Evolutionary conservation across 2,329 filamentous ascomycete species (phyloP).

Genomic region (Teratosphaeria viscida): DNA sequence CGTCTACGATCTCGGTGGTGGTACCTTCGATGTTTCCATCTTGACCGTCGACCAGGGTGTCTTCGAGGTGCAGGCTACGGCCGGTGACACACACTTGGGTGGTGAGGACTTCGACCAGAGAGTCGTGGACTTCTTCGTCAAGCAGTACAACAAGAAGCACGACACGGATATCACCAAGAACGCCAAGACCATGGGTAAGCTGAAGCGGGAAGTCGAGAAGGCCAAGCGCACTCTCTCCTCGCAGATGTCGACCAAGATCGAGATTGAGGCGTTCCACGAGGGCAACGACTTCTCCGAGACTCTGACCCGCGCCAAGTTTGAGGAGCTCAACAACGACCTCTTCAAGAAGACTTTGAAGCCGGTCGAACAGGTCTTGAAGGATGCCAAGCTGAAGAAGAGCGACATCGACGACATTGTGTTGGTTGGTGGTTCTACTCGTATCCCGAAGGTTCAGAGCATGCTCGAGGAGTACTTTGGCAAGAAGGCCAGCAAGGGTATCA

Average conservation of each 20-base stretch:
- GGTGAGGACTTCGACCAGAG: conserved; percentile 98
- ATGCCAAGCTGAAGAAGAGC: conserved; percentile 91
- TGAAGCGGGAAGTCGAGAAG: conserved; percentile 99
- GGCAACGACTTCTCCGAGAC: conserved; percentile 98
- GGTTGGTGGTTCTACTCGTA: conserved; percentile 97
- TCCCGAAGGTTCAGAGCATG: conserved; percentile 90
- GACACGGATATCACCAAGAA: conserved; percentile 86
- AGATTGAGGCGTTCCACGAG: conserved; percentile 95
- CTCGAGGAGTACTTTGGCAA: conserved; percentile 97
- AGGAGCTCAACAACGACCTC: conserved; percentile 96
- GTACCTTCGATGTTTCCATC: conserved; percentile 97
- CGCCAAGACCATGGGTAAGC: conserved; percentile 95
- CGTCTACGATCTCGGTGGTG: conserved; percentile 96
- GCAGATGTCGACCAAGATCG: conserved; percentile 40
- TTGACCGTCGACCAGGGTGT: conserved; percentile 96
- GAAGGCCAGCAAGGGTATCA: conserved; percentile 98
- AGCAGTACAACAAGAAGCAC: conserved; percentile 99
- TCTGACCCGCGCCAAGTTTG: conserved; percentile 96
- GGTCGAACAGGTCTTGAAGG: conserved; percentile 96
- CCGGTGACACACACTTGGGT: conserved; percentile 96
- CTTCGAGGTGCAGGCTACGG: conserved; percentile 98
- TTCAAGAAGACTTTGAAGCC: conserved; percentile 99
- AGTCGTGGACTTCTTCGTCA: conserved; percentile 90
- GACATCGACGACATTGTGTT: conserved; percentile 96
- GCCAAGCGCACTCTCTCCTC: conserved; percentile 81